Base-by-base conservation (phyloP, 371 early-diverging fungal genomes). In the Circinella minor region DNA sequence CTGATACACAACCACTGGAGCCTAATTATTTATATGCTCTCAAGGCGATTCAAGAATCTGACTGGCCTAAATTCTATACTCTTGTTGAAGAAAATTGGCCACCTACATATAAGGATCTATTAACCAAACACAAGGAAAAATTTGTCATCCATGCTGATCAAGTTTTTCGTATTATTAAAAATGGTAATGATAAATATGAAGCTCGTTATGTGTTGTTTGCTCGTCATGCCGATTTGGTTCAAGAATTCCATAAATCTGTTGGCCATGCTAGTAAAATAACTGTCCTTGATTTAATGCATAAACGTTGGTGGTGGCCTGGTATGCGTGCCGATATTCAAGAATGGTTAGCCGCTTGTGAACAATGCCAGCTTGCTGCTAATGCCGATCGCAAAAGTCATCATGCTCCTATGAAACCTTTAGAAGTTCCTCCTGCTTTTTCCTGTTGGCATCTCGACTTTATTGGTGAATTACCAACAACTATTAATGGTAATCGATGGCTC, bases 381-480 rank as follows among this genome's bases (percentile, higher is more conserved):
- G 59, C 63, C 15, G 63, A 70, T 36, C 63, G 64, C 39, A 34
- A 54, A 0, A 54, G 17, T 1, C 71, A 71, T 57, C 61, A 71
- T 54, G 66, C 71, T 17, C 71, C 71, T 57, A 66, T 66, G 66
- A 13, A 47, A 1, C 65, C 61, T 49, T 7, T 61, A 0, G 62
- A 70, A 1, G 55, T 66, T 27, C 63, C 63, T 0, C 57, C 71
- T 47, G 51, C 59, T 4, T 71, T 69, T 55, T 65, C 61, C 14
- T 71, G 73, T 1, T 78, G 78, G 78, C 77, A 77, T 38, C 34
- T 77, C 1, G 77, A 74, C 60, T 74, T 74, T 51, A 63, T 76
- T 55, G 73, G 73, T 2, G 73, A 76, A 62, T 39, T 76, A 1
- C 73, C 73, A 7, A 47, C 36, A 7, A 61, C 66, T 1, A 9